Evolutionary conservation across 2,329 filamentous ascomycete species (phyloP).

Genomic region (Teratosphaeria gauchensis): DNA sequence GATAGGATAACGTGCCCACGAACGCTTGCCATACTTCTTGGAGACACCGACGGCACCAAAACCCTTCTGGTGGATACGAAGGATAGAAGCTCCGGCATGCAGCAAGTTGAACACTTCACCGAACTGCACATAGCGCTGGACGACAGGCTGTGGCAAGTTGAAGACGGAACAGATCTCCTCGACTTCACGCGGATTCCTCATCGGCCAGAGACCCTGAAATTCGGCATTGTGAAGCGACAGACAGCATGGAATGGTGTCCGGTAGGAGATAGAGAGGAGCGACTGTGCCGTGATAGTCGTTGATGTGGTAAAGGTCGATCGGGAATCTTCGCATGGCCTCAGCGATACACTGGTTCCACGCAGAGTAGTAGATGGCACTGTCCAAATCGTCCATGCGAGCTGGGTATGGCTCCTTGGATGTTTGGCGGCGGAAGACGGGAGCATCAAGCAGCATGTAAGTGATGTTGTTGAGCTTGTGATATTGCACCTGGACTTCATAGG

Average conservation of each 20-base stretch:
- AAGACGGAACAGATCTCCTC: slow-evolving; percentile 57
- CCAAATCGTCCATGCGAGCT: slow-evolving; percentile 59
- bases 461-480: slow-evolving; percentile 56
- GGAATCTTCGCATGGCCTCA: slow-evolving; percentile 52
- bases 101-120: slow-evolving; percentile 61
- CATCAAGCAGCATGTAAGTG: slow-evolving; percentile 58
- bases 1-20: slow-evolving; percentile 57
- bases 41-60: slow-evolving; percentile 60
- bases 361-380: slow-evolving; percentile 59
- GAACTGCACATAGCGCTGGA: slow-evolving; percentile 55
- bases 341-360: slow-evolving; percentile 64
- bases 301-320: slow-evolving; percentile 55
- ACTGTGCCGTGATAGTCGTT: slow-evolving; percentile 57
- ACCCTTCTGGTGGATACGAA: slow-evolving; percentile 57
- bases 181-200: slow-evolving; percentile 51
- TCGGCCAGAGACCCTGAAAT: slow-evolving; percentile 60
- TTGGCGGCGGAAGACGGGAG: slow-evolving; percentile 56
- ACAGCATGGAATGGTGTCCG: slow-evolving; percentile 51
- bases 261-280: slow-evolving; percentile 56
- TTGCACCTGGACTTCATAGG: slow-evolving; percentile 54
- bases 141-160: slow-evolving; percentile 49
- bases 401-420: slow-evolving; percentile 55
- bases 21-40: slow-evolving; percentile 58
- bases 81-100: slow-evolving; percentile 56
- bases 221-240: slow-evolving; percentile 60